Evolutionary conservation across 306 rosid species (phyloP).

Genomic region (Cicer bijugum): DNA sequence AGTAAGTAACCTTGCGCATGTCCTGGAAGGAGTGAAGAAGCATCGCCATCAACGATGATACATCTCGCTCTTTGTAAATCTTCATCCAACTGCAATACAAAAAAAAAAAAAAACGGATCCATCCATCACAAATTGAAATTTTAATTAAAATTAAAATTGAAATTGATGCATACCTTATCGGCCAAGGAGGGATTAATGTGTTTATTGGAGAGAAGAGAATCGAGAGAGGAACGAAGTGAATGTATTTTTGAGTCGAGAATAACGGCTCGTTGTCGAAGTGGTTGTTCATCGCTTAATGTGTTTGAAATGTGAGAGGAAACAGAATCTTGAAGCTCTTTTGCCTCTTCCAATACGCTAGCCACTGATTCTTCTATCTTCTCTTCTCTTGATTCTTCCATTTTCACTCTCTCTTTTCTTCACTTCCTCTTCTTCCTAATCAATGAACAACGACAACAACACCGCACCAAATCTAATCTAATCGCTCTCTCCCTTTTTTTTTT

Average conservation of each 20-base stretch:
- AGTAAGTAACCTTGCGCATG: constrained; percentile 65
- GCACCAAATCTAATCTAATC: too few species aligned
- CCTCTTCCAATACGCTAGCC: constrained; percentile 64
- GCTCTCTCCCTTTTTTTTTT: neutral
- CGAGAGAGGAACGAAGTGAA: constrained; percentile 65
- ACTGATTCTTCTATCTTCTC: constrained; percentile 64
- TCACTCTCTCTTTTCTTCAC: neutral
- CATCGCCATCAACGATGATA: constrained; percentile 82
- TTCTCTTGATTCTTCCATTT: constrained; percentile 31
- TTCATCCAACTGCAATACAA: constrained; percentile 64
- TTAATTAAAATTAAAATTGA: neutral
- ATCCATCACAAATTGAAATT: neutral
- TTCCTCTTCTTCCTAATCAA: too few species aligned
- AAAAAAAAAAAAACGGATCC: neutral
- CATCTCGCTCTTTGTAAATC: constrained; percentile 83
- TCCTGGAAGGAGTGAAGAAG: constrained; percentile 78
- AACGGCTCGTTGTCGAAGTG: constrained; percentile 74
- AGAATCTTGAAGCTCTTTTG: constrained; percentile 73
- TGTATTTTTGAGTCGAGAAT: constrained; percentile 66
- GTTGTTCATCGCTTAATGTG: constrained; percentile 60
- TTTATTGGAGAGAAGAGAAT: constrained; percentile 58
- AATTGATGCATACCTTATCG: constrained; percentile 54
- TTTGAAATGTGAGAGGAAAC: constrained; percentile 60
- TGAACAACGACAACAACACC: too few species aligned
- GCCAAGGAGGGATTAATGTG: constrained; percentile 61